These are phyloP conservation scores for Babesia caballi DNA, from an alignment of 169 alveolate species.

Conservation along the genomic window DNA sequence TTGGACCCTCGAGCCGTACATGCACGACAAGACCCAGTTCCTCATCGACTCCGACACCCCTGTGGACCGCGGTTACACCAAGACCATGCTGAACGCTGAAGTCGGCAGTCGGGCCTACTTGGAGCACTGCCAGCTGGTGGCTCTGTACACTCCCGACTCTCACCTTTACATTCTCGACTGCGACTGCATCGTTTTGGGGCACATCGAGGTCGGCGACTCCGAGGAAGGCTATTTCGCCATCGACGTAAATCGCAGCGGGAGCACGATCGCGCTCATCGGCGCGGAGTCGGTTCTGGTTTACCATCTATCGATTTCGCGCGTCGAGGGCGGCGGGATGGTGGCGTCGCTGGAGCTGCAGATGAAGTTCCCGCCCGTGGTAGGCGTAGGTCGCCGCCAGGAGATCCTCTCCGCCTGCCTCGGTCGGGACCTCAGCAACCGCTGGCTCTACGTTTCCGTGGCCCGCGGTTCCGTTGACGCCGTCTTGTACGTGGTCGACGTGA, in stretches of 20 bases:
- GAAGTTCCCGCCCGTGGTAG: slow-evolving; percentile 28
- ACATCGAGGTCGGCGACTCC: background rate
- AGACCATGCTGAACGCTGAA: background rate
- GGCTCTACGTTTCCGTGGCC: slow-evolving; percentile 46
- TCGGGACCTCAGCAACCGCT: slow-evolving; percentile 9
- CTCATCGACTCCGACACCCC: slow-evolving; percentile 18
- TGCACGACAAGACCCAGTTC: slow-evolving; percentile 10
- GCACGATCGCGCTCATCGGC: slow-evolving; percentile 14
- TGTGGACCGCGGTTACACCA: background rate
- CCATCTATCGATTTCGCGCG: background rate
- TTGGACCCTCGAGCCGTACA: slow-evolving; percentile 36
- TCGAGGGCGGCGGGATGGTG: background rate
- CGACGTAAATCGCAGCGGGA: slow-evolving; percentile 15
- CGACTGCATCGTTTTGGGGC: background rate
- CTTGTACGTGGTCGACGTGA: slow-evolving; percentile 33
- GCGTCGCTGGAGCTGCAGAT: background rate
- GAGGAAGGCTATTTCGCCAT: slow-evolving; percentile 1
- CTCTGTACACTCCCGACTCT: slow-evolving; percentile 16
- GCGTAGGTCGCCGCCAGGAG: slow-evolving; percentile 51
- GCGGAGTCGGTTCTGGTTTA: background rate
- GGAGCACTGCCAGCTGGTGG: slow-evolving; percentile 4
- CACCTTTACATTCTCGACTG: background rate
- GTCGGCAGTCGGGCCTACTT: background rate
- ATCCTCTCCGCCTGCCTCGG: slow-evolving; percentile 28
- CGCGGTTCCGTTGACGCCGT: slow-evolving; percentile 51